phyloP scores from a whole-genome alignment of 2,329 filamentous ascomycete genomes.

The Colletotrichum sp. region DNA sequence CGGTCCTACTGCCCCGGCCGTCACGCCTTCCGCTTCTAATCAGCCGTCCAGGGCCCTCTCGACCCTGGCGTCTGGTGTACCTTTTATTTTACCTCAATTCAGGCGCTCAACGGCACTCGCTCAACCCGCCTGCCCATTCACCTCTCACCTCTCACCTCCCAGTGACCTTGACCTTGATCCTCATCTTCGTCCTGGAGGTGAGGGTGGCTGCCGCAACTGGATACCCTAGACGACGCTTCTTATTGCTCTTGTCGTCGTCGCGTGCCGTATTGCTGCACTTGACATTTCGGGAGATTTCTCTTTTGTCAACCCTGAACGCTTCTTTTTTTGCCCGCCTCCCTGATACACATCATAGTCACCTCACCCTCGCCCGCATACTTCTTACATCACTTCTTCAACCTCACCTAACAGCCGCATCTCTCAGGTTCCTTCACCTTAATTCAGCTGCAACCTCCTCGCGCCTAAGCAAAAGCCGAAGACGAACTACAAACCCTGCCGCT shows the following conservation, averaged over 20 bases:
- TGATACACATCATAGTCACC: not conserved
- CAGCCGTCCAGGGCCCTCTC: not conserved
- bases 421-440: not conserved
- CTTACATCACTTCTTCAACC: not conserved
- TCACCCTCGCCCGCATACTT: not conserved
- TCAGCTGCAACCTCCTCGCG: not conserved
- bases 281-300: not conserved
- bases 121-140: not conserved
- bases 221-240: not conserved
- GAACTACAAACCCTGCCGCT: not conserved
- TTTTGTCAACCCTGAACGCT: not conserved
- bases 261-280: not conserved
- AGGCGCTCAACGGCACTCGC: not conserved
- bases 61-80: not conserved
- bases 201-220: not conserved
- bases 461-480: not conserved
- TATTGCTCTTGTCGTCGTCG: not conserved
- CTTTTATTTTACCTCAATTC: not conserved
- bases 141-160: not conserved
- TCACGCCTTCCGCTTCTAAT: conserved; percentile 18
- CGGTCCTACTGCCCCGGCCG: conserved; percentile 1
- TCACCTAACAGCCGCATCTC: not conserved
- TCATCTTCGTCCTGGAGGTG: not conserved
- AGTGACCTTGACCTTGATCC: not conserved
- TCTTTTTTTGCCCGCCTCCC: not conserved